These are phyloP conservation scores for Bruguiera sexangula DNA, from an alignment of 345 rosid species.

Conservation along the genomic window DNA sequence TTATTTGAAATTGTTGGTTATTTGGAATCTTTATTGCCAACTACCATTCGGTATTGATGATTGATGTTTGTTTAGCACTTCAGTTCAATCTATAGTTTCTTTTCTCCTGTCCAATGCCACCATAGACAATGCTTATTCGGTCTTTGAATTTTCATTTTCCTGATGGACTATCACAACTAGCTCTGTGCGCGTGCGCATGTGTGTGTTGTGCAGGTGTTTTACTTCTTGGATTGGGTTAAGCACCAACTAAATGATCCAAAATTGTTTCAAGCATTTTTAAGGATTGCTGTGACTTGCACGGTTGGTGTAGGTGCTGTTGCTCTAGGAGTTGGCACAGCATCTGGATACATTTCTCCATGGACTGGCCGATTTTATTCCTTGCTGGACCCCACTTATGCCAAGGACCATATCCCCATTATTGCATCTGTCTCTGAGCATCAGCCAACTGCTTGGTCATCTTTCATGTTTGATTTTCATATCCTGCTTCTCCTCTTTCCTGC, in stretches of 20 bases:
- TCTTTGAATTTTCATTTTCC: conserved; percentile 1
- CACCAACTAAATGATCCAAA: conserved; percentile 73
- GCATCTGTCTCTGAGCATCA: conserved; percentile 99
- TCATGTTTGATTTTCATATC: conserved; percentile 97
- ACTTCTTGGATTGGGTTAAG: conserved; percentile 94
- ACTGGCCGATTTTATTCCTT: conserved; percentile 95
- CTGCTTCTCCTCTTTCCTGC: conserved; percentile 98
- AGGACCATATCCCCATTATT: conserved; percentile 96
- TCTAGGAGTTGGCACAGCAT: conserved; percentile 81
- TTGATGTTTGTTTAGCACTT: not conserved
- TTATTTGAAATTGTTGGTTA: too few relatives aligned
- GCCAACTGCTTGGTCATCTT: conserved; percentile 99
- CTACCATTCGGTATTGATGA: not conserved
- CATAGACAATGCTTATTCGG: too few relatives aligned
- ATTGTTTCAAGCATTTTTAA: conserved; percentile 84
- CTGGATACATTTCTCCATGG: conserved; percentile 99
- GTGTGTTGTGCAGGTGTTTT: conserved; percentile 62
- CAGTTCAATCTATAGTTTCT: not conserved
- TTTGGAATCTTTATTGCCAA: too few relatives aligned
- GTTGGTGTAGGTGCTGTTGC: conserved; percentile 70
- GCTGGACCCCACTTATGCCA: conserved; percentile 96
- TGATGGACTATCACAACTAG: not conserved
- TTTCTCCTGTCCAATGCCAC: not conserved
- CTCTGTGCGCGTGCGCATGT: not conserved
- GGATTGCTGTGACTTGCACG: conserved; percentile 71